phyloP scores from a whole-genome alignment of 345 rosid genomes.

The Rhizophora mangle region DNA sequence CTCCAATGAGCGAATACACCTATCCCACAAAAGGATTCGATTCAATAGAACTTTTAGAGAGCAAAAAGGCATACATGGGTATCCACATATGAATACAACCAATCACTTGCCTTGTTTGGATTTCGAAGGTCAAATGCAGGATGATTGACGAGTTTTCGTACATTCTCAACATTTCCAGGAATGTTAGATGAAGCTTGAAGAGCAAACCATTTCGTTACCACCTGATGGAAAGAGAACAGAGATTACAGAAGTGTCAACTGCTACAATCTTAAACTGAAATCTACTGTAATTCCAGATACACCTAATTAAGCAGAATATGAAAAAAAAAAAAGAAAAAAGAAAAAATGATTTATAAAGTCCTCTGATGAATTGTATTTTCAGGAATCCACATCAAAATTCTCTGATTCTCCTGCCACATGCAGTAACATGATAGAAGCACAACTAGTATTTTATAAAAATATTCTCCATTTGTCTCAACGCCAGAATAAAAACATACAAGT shows the following conservation, averaged over 20 bases:
- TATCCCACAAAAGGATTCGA: constrained; percentile 17
- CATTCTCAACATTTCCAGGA: constrained; percentile 86
- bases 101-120: constrained; percentile 73
- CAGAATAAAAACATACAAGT: neutral
- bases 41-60: neutral
- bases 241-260: neutral
- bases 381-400: too few relatives aligned
- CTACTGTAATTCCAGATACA: neutral
- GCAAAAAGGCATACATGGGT: neutral
- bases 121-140: constrained; percentile 88
- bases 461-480: neutral
- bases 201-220: constrained; percentile 94
- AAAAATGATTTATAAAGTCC: neutral
- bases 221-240: constrained; percentile 40
- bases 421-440: neutral
- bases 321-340: too few relatives aligned
- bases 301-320: too few relatives aligned
- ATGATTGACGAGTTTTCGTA: constrained; percentile 63
- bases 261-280: neutral
- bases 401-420: too few relatives aligned
- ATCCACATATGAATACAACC: neutral
- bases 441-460: neutral
- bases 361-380: too few relatives aligned
- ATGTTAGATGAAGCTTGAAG: constrained; percentile 84
- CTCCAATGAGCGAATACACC: constrained; percentile 89